A percentile compares a stretch with the other conserved stretches of the same genome.
These are phyloP conservation scores for Agapanthus africanus DNA, from an alignment of 106 monocot genomes.

Conservation along the genomic window DNA sequence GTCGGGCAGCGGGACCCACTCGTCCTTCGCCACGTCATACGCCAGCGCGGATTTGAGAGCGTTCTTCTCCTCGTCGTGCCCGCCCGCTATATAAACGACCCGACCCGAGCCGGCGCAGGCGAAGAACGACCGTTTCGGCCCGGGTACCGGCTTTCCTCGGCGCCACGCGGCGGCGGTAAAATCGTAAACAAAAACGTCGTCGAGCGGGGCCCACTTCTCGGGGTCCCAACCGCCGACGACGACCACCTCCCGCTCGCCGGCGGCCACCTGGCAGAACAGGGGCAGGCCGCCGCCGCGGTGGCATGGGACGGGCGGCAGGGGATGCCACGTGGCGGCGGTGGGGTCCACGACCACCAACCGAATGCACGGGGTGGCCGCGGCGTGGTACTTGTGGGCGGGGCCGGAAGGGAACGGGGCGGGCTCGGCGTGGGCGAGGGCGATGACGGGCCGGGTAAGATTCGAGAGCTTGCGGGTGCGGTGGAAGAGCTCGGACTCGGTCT, in stretches of 20 bases:
- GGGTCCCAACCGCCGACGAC: constrained; percentile 52
- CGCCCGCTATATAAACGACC: constrained; percentile 41
- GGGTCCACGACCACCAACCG: constrained; percentile 27
- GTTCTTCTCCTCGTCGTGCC: constrained; percentile 58
- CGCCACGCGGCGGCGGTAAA: constrained; percentile 30
- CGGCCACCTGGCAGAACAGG: constrained; percentile 29
- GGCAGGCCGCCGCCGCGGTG: constrained; percentile 21
- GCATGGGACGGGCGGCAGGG: constrained; percentile 25
- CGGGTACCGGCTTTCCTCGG: constrained; percentile 25
- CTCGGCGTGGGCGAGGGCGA: constrained; percentile 31
- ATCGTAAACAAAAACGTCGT: constrained; percentile 25
- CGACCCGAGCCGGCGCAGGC: constrained; percentile 20
- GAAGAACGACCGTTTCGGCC: constrained; percentile 37
- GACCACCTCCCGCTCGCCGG: constrained; percentile 10
- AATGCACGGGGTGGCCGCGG: constrained; percentile 8
- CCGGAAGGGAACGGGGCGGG: background rate
- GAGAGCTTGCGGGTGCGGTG: constrained; percentile 21
- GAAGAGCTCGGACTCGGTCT: constrained; percentile 30
- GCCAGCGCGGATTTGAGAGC: constrained; percentile 30
- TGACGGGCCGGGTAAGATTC: constrained; percentile 9
- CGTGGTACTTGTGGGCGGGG: constrained; percentile 12
- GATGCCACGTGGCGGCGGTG: constrained; percentile 13
- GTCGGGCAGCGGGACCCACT: constrained; percentile 31
- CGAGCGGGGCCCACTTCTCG: constrained; percentile 19
- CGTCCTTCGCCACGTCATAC: constrained; percentile 38